Base-by-base conservation (phyloP, 1,139 yeast genomes). In the Yamadazyma epiphylla region DNA sequence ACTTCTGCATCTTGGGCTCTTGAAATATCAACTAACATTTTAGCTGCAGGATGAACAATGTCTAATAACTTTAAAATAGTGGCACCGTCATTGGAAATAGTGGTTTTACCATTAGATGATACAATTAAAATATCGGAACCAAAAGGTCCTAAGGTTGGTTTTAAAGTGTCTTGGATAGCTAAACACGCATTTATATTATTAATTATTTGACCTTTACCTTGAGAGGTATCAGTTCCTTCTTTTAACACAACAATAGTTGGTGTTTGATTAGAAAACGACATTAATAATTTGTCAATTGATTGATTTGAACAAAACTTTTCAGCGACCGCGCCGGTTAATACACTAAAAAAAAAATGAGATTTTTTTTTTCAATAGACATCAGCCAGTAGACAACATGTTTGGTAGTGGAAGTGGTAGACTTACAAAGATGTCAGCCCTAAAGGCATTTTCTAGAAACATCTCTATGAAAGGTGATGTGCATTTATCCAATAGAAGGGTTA, bases 1-100 rank as follows among this genome's bases (percentile, higher is more conserved):
- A 91, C 97, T 60, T 91, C 99, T 14, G 96, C 96, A 60, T 91
- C 99, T 62, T 91, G 99, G 1, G 97, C 81, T 51, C 96, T 76
- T 10, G 96, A 86, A 37, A 91, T 86, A 56, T 91, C 99, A 31
- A 91, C 98, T 44, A 91, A 66, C 56, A 91, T 82, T 55, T 85
- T 84, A 9, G 98, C 98, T 11, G 98, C 98, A 5, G 99, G 98
- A 54, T 91, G 99, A 16, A 94, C 96, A 36, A 94, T 94, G 53
- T 94, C 98, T 46, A 91, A 67, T 39, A 89, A 70, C 56, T 84
- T 87, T 57, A 91, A 70, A 46, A 91, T 91, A 2, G 99, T 94
- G 30, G 98, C 98, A 38, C 98, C 99, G 55, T 91, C 99, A 59
- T 91, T 91, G 24, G 98, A 88, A 43, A 91, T 89, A 19, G 97